Base-by-base conservation (phyloP, 805 yeast genomes). In the Ogataea neopini region DNA sequence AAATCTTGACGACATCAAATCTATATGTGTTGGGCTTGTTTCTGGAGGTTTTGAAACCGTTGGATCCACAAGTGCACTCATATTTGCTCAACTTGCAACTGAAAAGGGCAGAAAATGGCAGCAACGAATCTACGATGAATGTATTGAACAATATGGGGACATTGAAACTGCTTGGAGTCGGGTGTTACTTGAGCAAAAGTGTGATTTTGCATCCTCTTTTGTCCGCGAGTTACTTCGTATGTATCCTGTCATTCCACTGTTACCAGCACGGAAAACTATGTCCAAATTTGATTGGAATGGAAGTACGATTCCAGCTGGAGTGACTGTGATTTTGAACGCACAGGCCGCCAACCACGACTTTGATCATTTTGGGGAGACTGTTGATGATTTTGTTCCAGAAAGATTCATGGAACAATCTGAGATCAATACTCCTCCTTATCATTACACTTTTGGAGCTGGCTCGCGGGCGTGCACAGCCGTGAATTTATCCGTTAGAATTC, bases 31-130 rank as follows among this genome's bases (percentile, higher is more conserved):
- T 15, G 60, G 60, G 2, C 48, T 57, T 17, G 61, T 57, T 11
- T 56, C 59, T 14, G 61, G 61, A 19, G 60, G 61, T 1, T 56
- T 56, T 47, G 60, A 57, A 37, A 57, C 60, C 6, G 45, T 57
- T 17, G 59, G 60, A 9, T 52, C 61, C 1, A 54, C 59, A 2
- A 47, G 47, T 3, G 41, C 56, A 35, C 40, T 57, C 29, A 47
- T 57, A 4, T 50, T 54, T 32, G 48, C 56, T 1, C 58, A 54
- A 34, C 40, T 56, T 6, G 51, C 42, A 4, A 38, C 51, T 23
- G 44, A 46, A 36, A 35, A 47, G 6, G 60, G 59, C 26, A 3
- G 6, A 3, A 29, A 44, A 18, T 57, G 61, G 61, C 60, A 56
- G 44, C 48, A 52, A 22, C 42, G 52, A 30, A 41, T 56, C 14